Conservation (phyloP, 495 filamentous ascomycete genomes). For the Xylaria sp. region DNA sequence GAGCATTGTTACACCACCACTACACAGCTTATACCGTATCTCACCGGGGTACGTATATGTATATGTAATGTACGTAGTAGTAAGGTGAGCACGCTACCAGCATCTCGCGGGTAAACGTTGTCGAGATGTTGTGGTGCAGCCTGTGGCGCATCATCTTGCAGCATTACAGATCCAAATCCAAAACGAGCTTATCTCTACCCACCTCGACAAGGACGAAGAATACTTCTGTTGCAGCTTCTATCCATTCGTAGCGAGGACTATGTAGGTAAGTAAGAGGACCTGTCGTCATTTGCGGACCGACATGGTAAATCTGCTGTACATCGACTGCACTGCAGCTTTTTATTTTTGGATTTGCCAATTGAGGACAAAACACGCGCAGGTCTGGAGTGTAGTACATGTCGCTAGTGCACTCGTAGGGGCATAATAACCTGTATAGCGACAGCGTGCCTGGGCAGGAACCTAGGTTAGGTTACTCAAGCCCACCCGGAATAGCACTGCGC, state of each 20-base stretch:
- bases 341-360: background rate
- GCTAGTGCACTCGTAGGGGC: background rate
- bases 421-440: background rate
- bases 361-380: slow-evolving; percentile 4
- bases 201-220: slow-evolving; percentile 6
- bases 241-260: background rate
- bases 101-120: slow-evolving; percentile 6
- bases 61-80: no score
- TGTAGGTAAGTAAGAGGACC: slow-evolving; percentile 4
- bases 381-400: no score
- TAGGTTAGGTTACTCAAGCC: no score
- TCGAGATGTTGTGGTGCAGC: background rate
- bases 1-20: background rate
- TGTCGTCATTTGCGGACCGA: background rate
- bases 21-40: background rate
- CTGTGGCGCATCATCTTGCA: slow-evolving; percentile 18
- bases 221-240: background rate
- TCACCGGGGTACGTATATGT: no score
- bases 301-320: no score
- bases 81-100: background rate
- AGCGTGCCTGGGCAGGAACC: background rate
- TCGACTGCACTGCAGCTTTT: background rate
- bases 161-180: slow-evolving; percentile 1
- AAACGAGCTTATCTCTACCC: background rate
- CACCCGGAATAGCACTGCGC: background rate